Percentiles rank a stretch among this genome's conserved stretches.
Evolutionary conservation across 2,329 filamentous ascomycete genomes (phyloP).

Genomic region (Aspergillus felis): DNA sequence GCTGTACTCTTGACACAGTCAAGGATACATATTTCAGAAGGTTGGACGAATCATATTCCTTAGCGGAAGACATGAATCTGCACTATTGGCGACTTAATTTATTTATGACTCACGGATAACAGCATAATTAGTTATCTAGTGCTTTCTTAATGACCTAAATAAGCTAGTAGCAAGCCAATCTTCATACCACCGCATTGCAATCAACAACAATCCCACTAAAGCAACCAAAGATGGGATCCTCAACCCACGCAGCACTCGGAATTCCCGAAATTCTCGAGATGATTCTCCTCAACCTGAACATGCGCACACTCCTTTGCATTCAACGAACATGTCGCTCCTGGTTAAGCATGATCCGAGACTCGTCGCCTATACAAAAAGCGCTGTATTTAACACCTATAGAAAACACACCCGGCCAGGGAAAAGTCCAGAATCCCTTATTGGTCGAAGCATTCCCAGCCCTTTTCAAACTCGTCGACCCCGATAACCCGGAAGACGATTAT

Average conservation of each 20-base stretch:
- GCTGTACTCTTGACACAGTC: too few species aligned
- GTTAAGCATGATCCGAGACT: neutral
- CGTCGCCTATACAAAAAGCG: neutral
- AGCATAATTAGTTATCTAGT: too few species aligned
- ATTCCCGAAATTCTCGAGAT: neutral
- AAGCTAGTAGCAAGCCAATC: too few species aligned
- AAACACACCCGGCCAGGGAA: neutral
- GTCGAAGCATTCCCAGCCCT: neutral
- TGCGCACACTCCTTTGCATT: neutral
- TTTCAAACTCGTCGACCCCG: neutral
- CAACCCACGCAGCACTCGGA: too few species aligned
- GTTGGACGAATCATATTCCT: too few species aligned
- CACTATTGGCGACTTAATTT: too few species aligned
- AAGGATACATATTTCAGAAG: too few species aligned
- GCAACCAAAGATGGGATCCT: neutral
- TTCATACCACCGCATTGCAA: too few species aligned
- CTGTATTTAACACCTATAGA: neutral
- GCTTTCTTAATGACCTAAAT: too few species aligned
- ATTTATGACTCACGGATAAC: too few species aligned
- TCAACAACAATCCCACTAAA: too few species aligned
- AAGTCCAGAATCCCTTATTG: neutral
- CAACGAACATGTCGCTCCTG: neutral
- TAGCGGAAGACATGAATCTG: too few species aligned
- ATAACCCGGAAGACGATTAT: neutral
- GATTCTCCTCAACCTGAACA: neutral